These are phyloP conservation scores for Sanguinoderma infundibulare DNA, from an alignment of 1,284 basidiomycete genomes.

Conservation along the genomic window DNA sequence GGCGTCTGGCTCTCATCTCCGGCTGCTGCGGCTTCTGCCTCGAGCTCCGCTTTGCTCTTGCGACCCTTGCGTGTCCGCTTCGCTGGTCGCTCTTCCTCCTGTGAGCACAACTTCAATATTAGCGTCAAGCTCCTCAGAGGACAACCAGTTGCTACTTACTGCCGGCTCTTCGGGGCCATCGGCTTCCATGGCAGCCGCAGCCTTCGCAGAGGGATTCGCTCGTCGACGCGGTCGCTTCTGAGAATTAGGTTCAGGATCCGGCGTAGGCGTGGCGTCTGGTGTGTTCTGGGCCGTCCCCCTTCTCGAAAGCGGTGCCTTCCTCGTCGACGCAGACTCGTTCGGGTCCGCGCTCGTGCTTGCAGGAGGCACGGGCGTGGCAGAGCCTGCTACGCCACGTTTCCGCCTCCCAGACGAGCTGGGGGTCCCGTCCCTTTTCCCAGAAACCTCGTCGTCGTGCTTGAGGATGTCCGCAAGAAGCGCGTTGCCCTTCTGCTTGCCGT, in stretches of 20 bases:
- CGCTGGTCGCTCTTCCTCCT: constrained; percentile 32
- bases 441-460: constrained; percentile 74
- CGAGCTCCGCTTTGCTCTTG: constrained; percentile 29
- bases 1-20: constrained; percentile 4
- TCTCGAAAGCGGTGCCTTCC: constrained; percentile 43
- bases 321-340: constrained; percentile 32
- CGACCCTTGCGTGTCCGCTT: constrained; percentile 39
- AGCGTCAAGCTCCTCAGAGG: background rate
- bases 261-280: constrained; percentile 58
- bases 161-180: constrained; percentile 43
- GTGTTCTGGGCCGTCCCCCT: constrained; percentile 46
- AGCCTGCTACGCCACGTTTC: constrained; percentile 16
- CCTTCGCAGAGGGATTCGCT: constrained; percentile 34
- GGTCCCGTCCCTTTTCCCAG: constrained; percentile 29
- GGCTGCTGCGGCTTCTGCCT: constrained; percentile 14
- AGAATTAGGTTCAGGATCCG: constrained; percentile 60
- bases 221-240: constrained; percentile 41
- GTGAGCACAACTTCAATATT: constrained; percentile 17
- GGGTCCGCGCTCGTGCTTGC: constrained; percentile 2
- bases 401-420: constrained; percentile 23
- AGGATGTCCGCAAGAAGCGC: constrained; percentile 80
- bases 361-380: constrained; percentile 5
- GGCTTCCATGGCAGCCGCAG: constrained; percentile 31
- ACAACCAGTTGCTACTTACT: constrained; percentile 22
- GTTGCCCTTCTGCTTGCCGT: constrained; percentile 75